These are phyloP conservation scores for Linaria vulgaris DNA, from an alignment of 257 asterid species.

Conservation along the genomic window DNA sequence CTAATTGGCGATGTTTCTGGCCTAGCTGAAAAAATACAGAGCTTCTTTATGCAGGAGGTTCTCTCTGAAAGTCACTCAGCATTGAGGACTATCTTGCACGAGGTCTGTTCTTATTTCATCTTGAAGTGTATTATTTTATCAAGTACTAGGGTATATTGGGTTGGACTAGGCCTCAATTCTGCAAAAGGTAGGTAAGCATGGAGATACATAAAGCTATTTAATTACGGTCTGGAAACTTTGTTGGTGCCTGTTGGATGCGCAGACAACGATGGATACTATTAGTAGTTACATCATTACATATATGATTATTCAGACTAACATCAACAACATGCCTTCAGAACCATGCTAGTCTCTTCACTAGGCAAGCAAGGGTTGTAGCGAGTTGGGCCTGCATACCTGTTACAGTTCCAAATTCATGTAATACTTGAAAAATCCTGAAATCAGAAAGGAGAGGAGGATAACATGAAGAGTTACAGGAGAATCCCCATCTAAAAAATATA, in stretches of 20 bases:
- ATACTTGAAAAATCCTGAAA: too few species aligned
- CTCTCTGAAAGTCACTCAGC: conserved; percentile 89
- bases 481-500: too few species aligned
- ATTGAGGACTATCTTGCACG: conserved; percentile 72
- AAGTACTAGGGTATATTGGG: conserved; percentile 12
- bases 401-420: too few species aligned
- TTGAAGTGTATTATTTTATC: conserved; percentile 20
- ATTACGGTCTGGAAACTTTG: conserved; percentile 12
- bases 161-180: conserved; percentile 15
- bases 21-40: conserved; percentile 94
- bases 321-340: too few species aligned
- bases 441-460: too few species aligned
- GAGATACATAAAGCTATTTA: background rate
- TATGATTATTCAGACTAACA: too few species aligned
- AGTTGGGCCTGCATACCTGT: too few species aligned
- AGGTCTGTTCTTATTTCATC: conserved; percentile 45
- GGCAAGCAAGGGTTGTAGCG: too few species aligned
- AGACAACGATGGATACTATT: background rate
- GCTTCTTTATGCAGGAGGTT: conserved; percentile 99
- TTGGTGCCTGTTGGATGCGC: background rate
- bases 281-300: too few species aligned
- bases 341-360: too few species aligned
- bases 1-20: conserved; percentile 95
- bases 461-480: too few species aligned
- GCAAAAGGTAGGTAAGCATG: conserved; percentile 5